phyloP scores from a whole-genome alignment of 257 asterid species.

The Salvia rosmarinus region DNA sequence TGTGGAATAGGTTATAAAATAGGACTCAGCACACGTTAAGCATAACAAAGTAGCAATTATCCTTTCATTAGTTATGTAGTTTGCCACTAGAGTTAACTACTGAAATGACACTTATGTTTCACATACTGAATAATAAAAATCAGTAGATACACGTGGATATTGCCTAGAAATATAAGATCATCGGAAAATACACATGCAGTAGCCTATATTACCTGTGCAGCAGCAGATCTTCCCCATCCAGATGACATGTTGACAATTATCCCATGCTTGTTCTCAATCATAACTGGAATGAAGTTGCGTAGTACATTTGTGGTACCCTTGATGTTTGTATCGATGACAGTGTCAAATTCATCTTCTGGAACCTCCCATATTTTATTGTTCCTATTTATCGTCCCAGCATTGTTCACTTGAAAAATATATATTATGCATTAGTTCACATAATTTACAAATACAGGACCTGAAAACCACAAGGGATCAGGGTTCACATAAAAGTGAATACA shows the following conservation, averaged over 20 bases:
- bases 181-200: conserved; percentile 6
- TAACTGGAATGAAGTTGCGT: conserved; percentile 88
- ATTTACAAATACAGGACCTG: background rate
- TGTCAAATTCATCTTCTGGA: conserved; percentile 80
- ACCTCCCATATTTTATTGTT: conserved; percentile 96
- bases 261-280: conserved; percentile 87
- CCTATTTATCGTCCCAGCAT: conserved; percentile 91
- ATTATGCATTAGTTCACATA: conserved; percentile 19
- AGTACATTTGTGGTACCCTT: conserved; percentile 81
- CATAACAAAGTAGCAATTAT: conserved; percentile 14
- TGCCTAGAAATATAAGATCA: conserved; percentile 18
- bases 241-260: conserved; percentile 90
- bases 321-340: conserved; percentile 82
- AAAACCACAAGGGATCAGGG: background rate
- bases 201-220: conserved; percentile 76
- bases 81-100: conserved; percentile 19
- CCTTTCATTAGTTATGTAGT: conserved; percentile 27
- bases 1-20: background rate
- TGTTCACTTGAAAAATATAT: conserved; percentile 74
- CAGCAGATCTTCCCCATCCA: conserved; percentile 99
- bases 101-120: conserved; percentile 17
- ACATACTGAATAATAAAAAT: conserved; percentile 11
- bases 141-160: background rate
- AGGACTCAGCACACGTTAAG: conserved; percentile 13
- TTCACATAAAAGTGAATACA: conserved; percentile 1